Conservation (phyloP, 108 stramenopile species). For the Skeletonema costatum region DNA sequence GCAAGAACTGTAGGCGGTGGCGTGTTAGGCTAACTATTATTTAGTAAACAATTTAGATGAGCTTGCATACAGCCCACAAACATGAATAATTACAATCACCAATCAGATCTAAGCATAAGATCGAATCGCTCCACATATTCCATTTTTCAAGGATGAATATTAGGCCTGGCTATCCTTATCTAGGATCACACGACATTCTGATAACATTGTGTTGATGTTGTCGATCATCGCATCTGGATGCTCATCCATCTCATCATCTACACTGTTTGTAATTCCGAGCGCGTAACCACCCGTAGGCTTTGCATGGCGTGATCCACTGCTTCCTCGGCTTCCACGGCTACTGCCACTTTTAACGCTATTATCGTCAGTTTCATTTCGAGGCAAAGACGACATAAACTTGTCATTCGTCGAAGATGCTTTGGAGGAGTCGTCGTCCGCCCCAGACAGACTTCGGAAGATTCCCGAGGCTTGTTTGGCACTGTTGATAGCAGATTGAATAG, state of each 20-base stretch:
- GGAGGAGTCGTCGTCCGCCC: slow-evolving; percentile 6
- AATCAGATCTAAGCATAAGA: not conserved
- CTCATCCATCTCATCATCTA: slow-evolving; percentile 42
- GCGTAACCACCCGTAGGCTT: slow-evolving; percentile 6
- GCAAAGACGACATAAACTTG: slow-evolving; percentile 42
- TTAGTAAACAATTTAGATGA: not conserved
- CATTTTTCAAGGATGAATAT: not conserved
- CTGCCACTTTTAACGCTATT: slow-evolving; percentile 16
- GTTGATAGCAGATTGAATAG: slow-evolving; percentile 35
- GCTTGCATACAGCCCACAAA: not conserved
- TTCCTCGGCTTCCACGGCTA: slow-evolving; percentile 4
- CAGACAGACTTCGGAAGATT: not conserved
- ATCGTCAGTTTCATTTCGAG: slow-evolving; percentile 12
- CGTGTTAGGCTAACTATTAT: not conserved
- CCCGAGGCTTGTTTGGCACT: not conserved
- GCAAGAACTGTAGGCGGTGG: not conserved
- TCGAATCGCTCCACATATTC: no score
- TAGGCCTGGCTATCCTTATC: slow-evolving; percentile 19
- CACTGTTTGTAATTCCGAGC: slow-evolving; percentile 33
- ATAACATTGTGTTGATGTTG: slow-evolving; percentile 42
- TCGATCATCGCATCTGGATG: slow-evolving; percentile 45
- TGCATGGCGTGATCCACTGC: not conserved
- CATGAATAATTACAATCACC: not conserved
- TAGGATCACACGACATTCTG: slow-evolving; percentile 45
- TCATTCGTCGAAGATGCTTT: slow-evolving; percentile 30